A percentile compares a stretch with the other conserved stretches of the same genome.
phyloP scores from a whole-genome alignment of 768 basidiomycete species.

The Hypholoma fasciculare region DNA sequence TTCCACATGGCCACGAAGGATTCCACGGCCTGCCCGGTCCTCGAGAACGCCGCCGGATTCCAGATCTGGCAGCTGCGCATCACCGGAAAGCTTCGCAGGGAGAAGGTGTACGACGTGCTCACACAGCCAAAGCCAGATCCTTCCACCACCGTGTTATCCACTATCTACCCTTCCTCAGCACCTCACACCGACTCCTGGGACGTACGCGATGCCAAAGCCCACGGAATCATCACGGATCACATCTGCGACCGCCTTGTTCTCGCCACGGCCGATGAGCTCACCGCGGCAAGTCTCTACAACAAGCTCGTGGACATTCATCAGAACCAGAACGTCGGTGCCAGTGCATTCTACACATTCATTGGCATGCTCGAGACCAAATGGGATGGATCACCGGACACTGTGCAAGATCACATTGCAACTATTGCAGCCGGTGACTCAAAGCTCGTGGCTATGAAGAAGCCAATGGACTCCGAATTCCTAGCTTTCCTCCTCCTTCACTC shows the following conservation, averaged over 20 bases:
- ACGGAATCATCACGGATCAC: constrained; percentile 10
- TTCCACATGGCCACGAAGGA: neutral
- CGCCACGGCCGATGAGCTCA: neutral
- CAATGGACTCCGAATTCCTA: constrained; percentile 9
- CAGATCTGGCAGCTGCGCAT: constrained; percentile 15
- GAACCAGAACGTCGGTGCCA: constrained; percentile 10
- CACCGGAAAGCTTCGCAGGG: constrained; percentile 1
- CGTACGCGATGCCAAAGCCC: constrained; percentile 6
- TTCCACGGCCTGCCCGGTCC: constrained; percentile 6
- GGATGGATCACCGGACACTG: constrained; percentile 5
- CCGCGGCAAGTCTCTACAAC: neutral
- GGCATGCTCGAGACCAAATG: constrained; percentile 9
- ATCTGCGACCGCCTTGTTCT: constrained; percentile 9
- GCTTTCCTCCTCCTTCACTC: constrained; percentile 9
- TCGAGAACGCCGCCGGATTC: constrained; percentile 11
- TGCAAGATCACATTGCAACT: constrained; percentile 10
- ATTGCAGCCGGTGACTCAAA: constrained; percentile 1
- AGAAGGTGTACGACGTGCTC: constrained; percentile 12
- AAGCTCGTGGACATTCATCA: constrained; percentile 8
- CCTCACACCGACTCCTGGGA: neutral
- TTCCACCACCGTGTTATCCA: neutral
- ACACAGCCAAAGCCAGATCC: neutral
- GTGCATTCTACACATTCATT: constrained; percentile 9
- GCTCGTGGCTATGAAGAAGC: constrained; percentile 9
- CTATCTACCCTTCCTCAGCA: neutral